Conservation (phyloP, 805 yeast genomes). For the Debaryomyces prosopidis region DNA sequence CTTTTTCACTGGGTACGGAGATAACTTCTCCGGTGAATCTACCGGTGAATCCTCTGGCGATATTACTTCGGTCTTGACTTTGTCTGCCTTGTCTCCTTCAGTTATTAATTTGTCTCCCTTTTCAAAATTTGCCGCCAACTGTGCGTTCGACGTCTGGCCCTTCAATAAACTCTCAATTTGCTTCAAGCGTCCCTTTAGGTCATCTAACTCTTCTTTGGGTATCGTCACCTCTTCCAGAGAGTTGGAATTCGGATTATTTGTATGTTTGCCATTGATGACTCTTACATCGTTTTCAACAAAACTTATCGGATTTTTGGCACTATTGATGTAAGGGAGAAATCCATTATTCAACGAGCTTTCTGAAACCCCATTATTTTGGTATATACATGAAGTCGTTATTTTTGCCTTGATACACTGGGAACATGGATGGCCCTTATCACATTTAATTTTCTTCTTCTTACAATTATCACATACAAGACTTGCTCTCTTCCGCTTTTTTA, state of each 20-base stretch:
- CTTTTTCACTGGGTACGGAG: too few species aligned
- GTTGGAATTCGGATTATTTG: background rate
- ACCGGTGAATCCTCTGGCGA: too few species aligned
- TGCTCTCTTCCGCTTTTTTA: constrained; percentile 32
- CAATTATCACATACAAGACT: constrained; percentile 39
- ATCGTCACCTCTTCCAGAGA: background rate
- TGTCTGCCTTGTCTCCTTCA: too few species aligned
- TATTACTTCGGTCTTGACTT: too few species aligned
- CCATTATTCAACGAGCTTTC: background rate
- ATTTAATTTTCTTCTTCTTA: constrained; percentile 32
- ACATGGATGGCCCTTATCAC: constrained; percentile 40
- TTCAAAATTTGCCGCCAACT: too few species aligned
- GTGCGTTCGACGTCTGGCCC: too few species aligned
- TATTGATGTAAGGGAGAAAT: constrained; percentile 15
- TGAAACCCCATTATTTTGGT: constrained; percentile 4
- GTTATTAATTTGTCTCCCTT: too few species aligned
- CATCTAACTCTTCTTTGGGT: constrained; percentile 1
- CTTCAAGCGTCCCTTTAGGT: constrained; percentile 4
- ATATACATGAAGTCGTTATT: constrained; percentile 17
- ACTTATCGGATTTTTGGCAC: constrained; percentile 20
- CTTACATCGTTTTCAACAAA: background rate
- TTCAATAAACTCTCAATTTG: constrained; percentile 2
- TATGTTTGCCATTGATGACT: background rate
- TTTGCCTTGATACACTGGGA: constrained; percentile 27
- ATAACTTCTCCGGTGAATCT: too few species aligned